Conservation (phyloP, 371 early-diverging fungal species). For the Homolaphlyctis polyrhiza region DNA sequence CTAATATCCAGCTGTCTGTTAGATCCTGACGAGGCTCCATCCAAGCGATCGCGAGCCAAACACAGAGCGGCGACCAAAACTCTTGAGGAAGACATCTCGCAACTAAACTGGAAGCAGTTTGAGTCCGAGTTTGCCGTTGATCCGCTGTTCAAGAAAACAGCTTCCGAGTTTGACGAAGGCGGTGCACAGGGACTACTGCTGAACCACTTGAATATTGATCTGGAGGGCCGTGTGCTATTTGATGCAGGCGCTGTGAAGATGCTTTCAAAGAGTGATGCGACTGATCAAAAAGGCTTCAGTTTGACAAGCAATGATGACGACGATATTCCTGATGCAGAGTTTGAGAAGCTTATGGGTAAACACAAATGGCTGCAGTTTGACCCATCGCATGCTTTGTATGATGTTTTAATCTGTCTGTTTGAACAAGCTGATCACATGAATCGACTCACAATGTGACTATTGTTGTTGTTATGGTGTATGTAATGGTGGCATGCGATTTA, state of each 20-base stretch:
- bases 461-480: no score
- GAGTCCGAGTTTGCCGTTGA: constrained; percentile 92
- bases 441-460: no score
- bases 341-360: background rate
- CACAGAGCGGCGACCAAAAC: constrained; percentile 50
- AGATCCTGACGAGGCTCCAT: background rate
- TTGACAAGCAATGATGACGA: no score
- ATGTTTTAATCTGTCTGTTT: no score
- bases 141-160: constrained; percentile 96
- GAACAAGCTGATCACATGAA: no score
- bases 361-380: no score
- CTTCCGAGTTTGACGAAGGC: constrained; percentile 98
- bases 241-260: constrained; percentile 89
- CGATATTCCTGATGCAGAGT: background rate
- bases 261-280: no score
- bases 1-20: background rate
- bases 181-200: constrained; percentile 89
- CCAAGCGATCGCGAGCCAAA: no score
- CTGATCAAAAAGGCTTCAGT: no score
- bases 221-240: constrained; percentile 85
- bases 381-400: no score
- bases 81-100: constrained; percentile 71
- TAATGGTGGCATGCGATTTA: background rate
- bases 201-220: constrained; percentile 76
- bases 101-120: constrained; percentile 77